phyloP scores from a whole-genome alignment of 345 rosid genomes.

The Boechera stricta region DNA sequence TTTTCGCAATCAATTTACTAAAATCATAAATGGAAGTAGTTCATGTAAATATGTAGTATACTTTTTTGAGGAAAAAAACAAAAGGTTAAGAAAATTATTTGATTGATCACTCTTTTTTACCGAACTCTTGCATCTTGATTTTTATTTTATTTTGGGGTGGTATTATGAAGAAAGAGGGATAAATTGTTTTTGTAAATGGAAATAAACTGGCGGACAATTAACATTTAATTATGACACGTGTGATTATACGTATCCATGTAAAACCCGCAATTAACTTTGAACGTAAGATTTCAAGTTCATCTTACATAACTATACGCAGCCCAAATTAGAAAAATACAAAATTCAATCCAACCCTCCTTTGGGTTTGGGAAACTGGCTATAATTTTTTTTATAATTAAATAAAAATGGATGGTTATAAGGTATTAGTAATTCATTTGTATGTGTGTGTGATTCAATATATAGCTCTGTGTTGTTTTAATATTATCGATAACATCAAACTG shows the following conservation, averaged over 20 bases:
- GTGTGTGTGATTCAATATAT: neutral
- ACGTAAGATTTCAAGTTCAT: slow-evolving; percentile 15
- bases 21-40: slow-evolving; percentile 9
- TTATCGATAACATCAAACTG: too few relatives aligned
- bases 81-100: neutral
- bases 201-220: slow-evolving; percentile 34
- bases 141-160: neutral
- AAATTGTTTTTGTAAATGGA: slow-evolving; percentile 16
- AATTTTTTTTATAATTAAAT: neutral
- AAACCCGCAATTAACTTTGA: slow-evolving; percentile 30
- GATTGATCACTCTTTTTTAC: neutral
- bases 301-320: slow-evolving; percentile 10
- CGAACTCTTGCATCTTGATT: neutral
- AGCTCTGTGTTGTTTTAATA: neutral
- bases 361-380: slow-evolving; percentile 23
- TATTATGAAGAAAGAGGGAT: neutral
- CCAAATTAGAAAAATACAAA: slow-evolving; percentile 12
- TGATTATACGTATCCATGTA: slow-evolving; percentile 29
- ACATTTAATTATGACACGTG: slow-evolving; percentile 24
- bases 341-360: neutral
- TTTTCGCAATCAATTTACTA: neutral
- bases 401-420: neutral
- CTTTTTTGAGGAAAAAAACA: neutral
- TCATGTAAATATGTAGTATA: slow-evolving; percentile 7
- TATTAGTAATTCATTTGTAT: neutral